Evolutionary conservation across 768 basidiomycete species (phyloP).

Genomic region (Tylopilus felleus): DNA sequence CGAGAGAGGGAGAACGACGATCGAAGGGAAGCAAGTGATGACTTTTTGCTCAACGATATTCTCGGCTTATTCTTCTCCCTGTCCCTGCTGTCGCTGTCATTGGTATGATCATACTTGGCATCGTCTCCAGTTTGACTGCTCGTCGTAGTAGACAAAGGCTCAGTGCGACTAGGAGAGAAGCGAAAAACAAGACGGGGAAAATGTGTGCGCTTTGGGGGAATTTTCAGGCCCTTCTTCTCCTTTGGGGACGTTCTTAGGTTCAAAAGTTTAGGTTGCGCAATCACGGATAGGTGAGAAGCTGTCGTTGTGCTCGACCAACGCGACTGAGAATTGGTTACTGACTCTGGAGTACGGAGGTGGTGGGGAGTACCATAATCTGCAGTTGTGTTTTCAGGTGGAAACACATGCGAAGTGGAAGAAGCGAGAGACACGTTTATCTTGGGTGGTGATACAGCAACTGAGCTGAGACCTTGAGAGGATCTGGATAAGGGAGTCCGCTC

Average conservation of each 20-base stretch:
- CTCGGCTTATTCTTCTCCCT: constrained; percentile 10
- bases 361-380: neutral
- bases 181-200: constrained; percentile 31
- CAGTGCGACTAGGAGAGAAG: constrained; percentile 28
- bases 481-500: constrained; percentile 5
- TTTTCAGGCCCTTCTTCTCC: constrained; percentile 22
- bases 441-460: constrained; percentile 1
- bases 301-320: constrained; percentile 32
- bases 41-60: constrained; percentile 27
- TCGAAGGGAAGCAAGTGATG: constrained; percentile 30
- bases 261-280: constrained; percentile 9
- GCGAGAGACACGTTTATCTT: constrained; percentile 5
- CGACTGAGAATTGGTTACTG: constrained; percentile 14
- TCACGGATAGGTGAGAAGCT: constrained; percentile 21
- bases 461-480: constrained; percentile 4
- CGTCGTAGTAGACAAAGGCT: constrained; percentile 7
- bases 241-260: constrained; percentile 10
- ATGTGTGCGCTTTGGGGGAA: constrained; percentile 27
- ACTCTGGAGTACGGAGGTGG: constrained; percentile 2
- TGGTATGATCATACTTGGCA: constrained; percentile 16
- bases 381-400: neutral
- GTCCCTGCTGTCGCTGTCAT: constrained; percentile 22
- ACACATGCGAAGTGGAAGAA: neutral
- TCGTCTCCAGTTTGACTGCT: constrained; percentile 1
- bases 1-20: constrained; percentile 31